Conservation (phyloP, 257 asterid genomes). For the Leonotis leonurus region DNA sequence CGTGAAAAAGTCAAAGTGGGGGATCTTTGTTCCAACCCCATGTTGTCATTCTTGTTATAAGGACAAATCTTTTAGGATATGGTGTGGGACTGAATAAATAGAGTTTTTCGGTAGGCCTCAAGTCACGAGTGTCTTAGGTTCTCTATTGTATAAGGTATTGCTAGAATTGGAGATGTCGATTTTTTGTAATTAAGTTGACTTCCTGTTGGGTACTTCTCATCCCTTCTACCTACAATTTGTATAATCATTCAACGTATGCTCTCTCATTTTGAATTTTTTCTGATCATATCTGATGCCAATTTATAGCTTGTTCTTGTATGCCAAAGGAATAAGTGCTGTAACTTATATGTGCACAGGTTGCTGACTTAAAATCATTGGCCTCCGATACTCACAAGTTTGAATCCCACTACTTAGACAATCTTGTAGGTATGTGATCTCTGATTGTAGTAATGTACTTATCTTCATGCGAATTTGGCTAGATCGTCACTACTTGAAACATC, state of each 20-base stretch:
- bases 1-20: neutral
- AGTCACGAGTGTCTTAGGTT: neutral
- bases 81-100: neutral
- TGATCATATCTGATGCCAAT: neutral
- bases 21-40: neutral
- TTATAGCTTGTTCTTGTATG: neutral
- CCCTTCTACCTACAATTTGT: neutral
- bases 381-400: slow-evolving; percentile 86
- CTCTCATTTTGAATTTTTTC: neutral
- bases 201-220: neutral
- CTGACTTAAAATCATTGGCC: slow-evolving; percentile 64
- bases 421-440: slow-evolving; percentile 36
- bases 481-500: slow-evolving; percentile 10
- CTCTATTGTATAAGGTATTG: neutral
- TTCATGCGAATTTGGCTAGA: neutral
- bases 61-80: no score
- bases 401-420: slow-evolving; percentile 80
- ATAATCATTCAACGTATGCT: neutral
- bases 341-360: slow-evolving; percentile 48
- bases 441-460: neutral
- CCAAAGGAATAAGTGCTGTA: neutral
- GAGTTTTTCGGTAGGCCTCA: neutral
- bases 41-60: neutral
- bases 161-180: neutral
- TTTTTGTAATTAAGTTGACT: neutral